Conservation (phyloP, 2,329 filamentous ascomycete genomes). For the Chrysoporthe austroafricana region DNA sequence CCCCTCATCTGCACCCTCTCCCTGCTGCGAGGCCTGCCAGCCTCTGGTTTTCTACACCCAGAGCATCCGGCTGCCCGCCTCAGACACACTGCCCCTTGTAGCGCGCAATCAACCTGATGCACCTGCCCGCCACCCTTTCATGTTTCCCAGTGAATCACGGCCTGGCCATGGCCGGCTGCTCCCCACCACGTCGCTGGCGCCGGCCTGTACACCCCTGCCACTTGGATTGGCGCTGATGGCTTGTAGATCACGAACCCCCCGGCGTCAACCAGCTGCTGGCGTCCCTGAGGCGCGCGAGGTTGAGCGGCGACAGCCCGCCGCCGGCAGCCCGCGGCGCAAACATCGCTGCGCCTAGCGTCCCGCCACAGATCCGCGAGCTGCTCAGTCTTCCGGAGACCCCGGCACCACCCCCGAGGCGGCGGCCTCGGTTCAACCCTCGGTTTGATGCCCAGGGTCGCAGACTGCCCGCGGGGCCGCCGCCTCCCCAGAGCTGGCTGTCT, state of each 20-base stretch:
- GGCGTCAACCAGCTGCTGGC: conserved; percentile 65
- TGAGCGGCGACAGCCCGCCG: conserved; percentile 32
- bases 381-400: conserved; percentile 63
- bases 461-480: conserved; percentile 60
- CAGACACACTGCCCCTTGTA: not conserved
- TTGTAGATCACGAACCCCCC: conserved; percentile 41
- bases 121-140: conserved; percentile 9
- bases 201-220: conserved; percentile 1
- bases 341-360: conserved; percentile 53
- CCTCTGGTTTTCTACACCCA: not conserved
- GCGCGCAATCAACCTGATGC: conserved; percentile 11
- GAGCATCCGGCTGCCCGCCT: conserved; percentile 3
- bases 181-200: not conserved
- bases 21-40: not conserved
- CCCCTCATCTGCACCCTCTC: not conserved
- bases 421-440: conserved; percentile 45
- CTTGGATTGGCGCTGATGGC: conserved; percentile 22
- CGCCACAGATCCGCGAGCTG: conserved; percentile 61
- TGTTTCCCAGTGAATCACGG: not conserved
- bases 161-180: not conserved
- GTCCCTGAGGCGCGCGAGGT: conserved; percentile 54
- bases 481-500: conserved; percentile 61
- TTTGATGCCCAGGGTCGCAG: conserved; percentile 54
- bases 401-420: conserved; percentile 52
- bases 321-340: conserved; percentile 29